Conservation (phyloP, 1,284 basidiomycete genomes). For the Marasmius sp. region DNA sequence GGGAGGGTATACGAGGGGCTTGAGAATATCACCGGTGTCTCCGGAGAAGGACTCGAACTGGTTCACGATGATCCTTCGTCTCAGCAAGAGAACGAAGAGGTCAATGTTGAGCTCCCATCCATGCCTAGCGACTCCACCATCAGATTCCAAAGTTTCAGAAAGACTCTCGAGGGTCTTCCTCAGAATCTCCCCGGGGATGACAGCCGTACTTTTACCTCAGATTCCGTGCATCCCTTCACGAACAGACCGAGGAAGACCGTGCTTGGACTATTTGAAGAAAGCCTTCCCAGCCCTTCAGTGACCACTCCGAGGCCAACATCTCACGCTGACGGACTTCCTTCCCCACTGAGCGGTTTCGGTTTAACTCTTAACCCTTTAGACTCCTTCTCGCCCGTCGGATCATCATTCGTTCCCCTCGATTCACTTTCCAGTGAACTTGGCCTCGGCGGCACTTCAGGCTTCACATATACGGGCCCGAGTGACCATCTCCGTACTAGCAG, state of each 20-base stretch:
- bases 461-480: slow-evolving; percentile 42
- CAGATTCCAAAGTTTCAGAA: slow-evolving; percentile 39
- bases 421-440: slow-evolving; percentile 62
- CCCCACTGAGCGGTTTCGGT: slow-evolving; percentile 30
- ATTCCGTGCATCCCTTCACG: background rate
- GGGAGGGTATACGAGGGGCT: slow-evolving; percentile 71
- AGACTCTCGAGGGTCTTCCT: slow-evolving; percentile 27
- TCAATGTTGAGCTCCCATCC: slow-evolving; percentile 24
- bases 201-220: background rate
- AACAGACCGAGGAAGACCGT: slow-evolving; percentile 56
- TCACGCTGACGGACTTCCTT: slow-evolving; percentile 22
- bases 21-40: slow-evolving; percentile 33
- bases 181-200: background rate
- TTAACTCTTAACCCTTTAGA: slow-evolving; percentile 14
- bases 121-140: slow-evolving; percentile 29
- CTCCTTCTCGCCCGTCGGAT: slow-evolving; percentile 20
- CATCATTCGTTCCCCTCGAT: slow-evolving; percentile 19
- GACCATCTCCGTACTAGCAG: slow-evolving; percentile 51
- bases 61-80: slow-evolving; percentile 20
- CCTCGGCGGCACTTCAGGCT: slow-evolving; percentile 34
- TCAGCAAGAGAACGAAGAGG: slow-evolving; percentile 26
- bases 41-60: slow-evolving; percentile 42
- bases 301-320: slow-evolving; percentile 21
- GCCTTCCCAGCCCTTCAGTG: slow-evolving; percentile 4
- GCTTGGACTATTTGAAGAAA: slow-evolving; percentile 58